Evolutionary conservation across 2,329 filamentous ascomycete species (phyloP).

Genomic region (Monilinia vaccinii-corymbosi): DNA sequence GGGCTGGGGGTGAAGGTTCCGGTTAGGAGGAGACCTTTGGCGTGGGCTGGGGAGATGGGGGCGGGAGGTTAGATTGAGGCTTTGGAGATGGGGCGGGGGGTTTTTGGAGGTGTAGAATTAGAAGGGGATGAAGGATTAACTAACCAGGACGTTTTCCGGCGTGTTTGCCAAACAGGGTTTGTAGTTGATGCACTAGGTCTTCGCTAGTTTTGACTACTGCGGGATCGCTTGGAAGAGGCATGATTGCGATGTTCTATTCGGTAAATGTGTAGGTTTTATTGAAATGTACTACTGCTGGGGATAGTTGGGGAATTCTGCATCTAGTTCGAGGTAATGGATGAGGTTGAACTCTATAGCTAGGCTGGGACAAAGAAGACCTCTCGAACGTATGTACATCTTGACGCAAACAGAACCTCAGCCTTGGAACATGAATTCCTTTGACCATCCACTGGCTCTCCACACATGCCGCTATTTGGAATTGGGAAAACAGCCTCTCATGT

Average conservation of each 20-base stretch:
- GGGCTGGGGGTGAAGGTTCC: slow-evolving; percentile 43
- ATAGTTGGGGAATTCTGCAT: background rate
- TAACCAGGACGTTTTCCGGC: slow-evolving; percentile 5
- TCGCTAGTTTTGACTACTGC: slow-evolving; percentile 4
- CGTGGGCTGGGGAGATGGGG: slow-evolving; percentile 33
- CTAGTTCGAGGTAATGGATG: background rate
- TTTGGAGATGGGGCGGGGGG: background rate
- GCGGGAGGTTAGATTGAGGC: slow-evolving; percentile 15
- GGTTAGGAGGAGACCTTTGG: slow-evolving; percentile 41
- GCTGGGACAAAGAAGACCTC: background rate
- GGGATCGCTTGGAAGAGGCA: slow-evolving; percentile 9
- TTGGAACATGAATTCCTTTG: background rate
- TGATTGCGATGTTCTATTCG: background rate
- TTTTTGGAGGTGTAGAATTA: background rate
- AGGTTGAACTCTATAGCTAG: background rate
- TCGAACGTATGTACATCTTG: background rate
- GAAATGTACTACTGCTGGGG: background rate
- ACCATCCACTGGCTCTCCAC: background rate
- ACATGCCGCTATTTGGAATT: background rate
- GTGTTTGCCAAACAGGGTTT: slow-evolving; percentile 8
- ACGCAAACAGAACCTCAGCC: background rate
- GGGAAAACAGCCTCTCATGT: background rate
- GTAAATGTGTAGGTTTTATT: background rate
- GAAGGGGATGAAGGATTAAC: background rate
- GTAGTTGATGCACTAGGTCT: background rate